Percentiles rank a stretch among this genome's conserved stretches.
phyloP scores from a whole-genome alignment of 2,329 filamentous ascomycete species.

The Aspergillus texensis region DNA sequence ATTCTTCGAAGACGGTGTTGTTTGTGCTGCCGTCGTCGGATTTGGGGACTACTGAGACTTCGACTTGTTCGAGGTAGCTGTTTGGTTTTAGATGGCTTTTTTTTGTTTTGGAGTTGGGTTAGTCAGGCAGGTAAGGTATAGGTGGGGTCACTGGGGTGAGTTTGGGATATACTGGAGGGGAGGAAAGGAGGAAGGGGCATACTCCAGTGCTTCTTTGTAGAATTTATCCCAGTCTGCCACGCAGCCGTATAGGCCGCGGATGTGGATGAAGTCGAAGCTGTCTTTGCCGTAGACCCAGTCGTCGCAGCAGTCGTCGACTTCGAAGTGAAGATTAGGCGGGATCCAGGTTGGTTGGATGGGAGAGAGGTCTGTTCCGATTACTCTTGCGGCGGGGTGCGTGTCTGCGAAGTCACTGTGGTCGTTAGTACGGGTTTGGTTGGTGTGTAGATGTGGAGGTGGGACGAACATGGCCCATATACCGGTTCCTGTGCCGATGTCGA shows the following conservation, averaged over 20 bases:
- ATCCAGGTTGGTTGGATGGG: conserved; percentile 53
- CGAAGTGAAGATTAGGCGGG: conserved; percentile 50
- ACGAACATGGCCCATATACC: conserved; percentile 25
- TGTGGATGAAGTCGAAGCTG: conserved; percentile 48
- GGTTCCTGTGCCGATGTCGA: conserved; percentile 13
- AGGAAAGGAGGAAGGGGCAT: conserved; percentile 27
- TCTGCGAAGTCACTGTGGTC: conserved; percentile 33
- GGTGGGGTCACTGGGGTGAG: not conserved
- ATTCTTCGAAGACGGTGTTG: conserved; percentile 33
- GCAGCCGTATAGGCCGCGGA: conserved; percentile 49
- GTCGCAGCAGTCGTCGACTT: conserved; percentile 45
- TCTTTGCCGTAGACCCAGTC: conserved; percentile 43
- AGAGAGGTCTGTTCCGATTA: conserved; percentile 53
- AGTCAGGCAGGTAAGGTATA: not conserved
- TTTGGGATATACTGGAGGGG: not conserved
- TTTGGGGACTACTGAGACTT: conserved; percentile 44
- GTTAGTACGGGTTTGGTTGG: not conserved
- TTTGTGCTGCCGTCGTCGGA: conserved; percentile 41
- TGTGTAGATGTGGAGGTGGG: not conserved
- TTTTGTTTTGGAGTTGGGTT: not conserved
- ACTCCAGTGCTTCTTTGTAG: conserved; percentile 24
- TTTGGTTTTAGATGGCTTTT: conserved; percentile 39
- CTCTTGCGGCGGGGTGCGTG: conserved; percentile 40
- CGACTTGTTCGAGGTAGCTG: conserved; percentile 43
- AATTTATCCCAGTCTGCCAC: conserved; percentile 50